phyloP scores from a whole-genome alignment of 345 rosid species.

The Populus tremula region DNA sequence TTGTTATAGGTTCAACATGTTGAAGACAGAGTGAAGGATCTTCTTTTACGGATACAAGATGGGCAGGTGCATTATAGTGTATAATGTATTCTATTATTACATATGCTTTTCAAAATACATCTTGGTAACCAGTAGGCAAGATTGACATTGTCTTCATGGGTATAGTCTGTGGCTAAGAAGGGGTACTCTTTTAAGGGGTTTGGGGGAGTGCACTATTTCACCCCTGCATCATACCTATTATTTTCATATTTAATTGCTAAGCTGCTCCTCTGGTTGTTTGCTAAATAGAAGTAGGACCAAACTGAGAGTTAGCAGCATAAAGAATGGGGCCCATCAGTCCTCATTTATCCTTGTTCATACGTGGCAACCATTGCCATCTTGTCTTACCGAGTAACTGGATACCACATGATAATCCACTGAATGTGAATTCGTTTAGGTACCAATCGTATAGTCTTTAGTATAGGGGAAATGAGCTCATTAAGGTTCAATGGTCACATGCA shows the following conservation, averaged over 20 bases:
- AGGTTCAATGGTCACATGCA: no score
- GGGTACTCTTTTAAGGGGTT: background rate
- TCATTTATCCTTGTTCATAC: no score
- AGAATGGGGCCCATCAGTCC: no score
- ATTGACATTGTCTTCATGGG: background rate
- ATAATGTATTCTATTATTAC: background rate
- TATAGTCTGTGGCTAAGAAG: background rate
- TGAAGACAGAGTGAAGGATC: slow-evolving; percentile 67
- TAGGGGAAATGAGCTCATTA: no score
- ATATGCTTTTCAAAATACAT: background rate
- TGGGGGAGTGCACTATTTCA: background rate
- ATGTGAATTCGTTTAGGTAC: no score
- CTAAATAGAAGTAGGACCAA: background rate
- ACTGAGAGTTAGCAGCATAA: no score
- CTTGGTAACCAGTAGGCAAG: background rate
- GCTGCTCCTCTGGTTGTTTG: background rate
- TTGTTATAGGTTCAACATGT: slow-evolving; percentile 68
- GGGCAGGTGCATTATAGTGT: slow-evolving; percentile 43
- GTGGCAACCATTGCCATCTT: no score
- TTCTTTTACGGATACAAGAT: slow-evolving; percentile 53
- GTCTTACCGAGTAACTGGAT: no score
- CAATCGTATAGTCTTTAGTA: no score
- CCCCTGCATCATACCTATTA: background rate
- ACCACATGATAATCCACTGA: no score
- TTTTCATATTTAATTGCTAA: background rate